Evolutionary conservation across 2,329 filamentous ascomycete species (phyloP), one percentile per base, ranked within the genome.

Genomic region (Aureobasidium mangrovei): DNA sequence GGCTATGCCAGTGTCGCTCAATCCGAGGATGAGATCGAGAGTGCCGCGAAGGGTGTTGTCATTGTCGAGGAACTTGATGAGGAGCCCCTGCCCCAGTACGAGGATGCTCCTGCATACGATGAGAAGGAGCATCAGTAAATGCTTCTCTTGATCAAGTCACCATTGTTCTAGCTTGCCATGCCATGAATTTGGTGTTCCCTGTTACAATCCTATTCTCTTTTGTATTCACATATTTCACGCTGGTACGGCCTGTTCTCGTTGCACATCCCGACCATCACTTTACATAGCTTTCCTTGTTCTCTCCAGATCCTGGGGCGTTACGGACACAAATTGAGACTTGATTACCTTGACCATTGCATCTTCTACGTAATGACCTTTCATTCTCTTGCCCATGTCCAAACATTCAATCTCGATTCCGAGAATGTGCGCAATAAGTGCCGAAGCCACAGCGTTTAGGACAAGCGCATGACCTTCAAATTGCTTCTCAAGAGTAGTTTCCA

Each of bases 31-130:
- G 57, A 59, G 9, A 47, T 54, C 12, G 59, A 59, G 33, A 40
- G 42, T 10, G 61, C 53, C 18, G 62, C 63, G 53, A 53, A 51
- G 41, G 40, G 40, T 7, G 35, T 45, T 29, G 46, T 40, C 6
- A 36, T 56, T 9, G 49, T 58, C 7, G 57, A 58, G 38, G 56
- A 47, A 26, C 54, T 55, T 18, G 56, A 61, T 31, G 57, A 58
- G 5, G 64, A 63, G 53, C 55, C 61, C 9, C 64, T 61, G 8
- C 67, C 67, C 7, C 55, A 59, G 28, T 69, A 69, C 52, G 65
- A 69, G 56, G 57, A 65, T 48, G 62, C 66, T 29, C 65, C 66
- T n/a, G 62, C 63, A 2, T 68, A 69, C 48, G 64, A 65, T 52
- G 58, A 63, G 58, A 60, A 61, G 52, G 58, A 48, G 12, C 35